These are phyloP conservation scores for Talaromyces sp. DNA, from an alignment of 2,329 filamentous ascomycete species.

Conservation along the genomic window DNA sequence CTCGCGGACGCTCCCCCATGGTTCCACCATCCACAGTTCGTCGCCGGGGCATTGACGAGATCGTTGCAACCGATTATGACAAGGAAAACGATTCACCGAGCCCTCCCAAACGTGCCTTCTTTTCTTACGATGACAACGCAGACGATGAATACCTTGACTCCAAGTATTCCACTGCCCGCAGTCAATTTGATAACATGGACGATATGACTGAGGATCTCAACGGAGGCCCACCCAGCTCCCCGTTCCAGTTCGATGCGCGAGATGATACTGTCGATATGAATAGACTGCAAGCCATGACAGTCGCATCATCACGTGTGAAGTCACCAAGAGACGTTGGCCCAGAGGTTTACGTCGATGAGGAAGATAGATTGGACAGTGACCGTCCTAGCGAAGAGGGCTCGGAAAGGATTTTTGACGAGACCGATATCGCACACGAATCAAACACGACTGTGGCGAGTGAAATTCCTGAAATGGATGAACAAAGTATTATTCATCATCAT, in stretches of 20 bases:
- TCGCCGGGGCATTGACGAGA: conserved; percentile 14
- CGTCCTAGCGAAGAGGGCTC: neutral
- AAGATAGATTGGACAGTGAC: conserved; percentile 6
- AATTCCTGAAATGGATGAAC: neutral
- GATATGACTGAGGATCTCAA: conserved; percentile 15
- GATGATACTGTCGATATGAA: conserved; percentile 28
- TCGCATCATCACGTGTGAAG: conserved; percentile 10
- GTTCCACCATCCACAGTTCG: conserved; percentile 13
- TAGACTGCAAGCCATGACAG: conserved; percentile 13
- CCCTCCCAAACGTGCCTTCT: conserved; percentile 20
- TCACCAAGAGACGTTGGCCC: conserved; percentile 17
- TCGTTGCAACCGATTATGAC: conserved; percentile 13
- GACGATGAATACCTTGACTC: conserved; percentile 10
- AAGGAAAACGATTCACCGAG: conserved; percentile 21
- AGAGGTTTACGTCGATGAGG: conserved; percentile 20
- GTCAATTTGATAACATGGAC: conserved; percentile 10
- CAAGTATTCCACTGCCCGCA: conserved; percentile 8
- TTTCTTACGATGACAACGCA: conserved; percentile 12
- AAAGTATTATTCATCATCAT: conserved; percentile 10
- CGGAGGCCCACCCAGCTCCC: conserved; percentile 28
- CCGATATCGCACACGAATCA: neutral
- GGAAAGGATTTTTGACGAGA: neutral
- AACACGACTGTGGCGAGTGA: neutral
- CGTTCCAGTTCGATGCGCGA: conserved; percentile 27
- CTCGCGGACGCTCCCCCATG: conserved; percentile 27